Conservation (phyloP, 768 basidiomycete species). For the Phlebiopsis gigantea region DNA sequence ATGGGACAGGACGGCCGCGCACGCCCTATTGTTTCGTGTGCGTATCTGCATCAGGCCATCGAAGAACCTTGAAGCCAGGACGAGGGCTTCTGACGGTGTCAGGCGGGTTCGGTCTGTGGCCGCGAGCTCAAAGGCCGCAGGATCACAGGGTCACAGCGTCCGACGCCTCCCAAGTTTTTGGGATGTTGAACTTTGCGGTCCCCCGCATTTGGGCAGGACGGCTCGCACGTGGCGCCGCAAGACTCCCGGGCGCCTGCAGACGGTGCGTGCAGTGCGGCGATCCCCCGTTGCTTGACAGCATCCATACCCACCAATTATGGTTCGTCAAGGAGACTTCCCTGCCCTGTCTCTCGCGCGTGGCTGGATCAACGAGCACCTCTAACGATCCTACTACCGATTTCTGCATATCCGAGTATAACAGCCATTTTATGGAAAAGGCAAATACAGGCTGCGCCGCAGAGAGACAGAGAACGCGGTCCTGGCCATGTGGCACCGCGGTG, state of each 20-base stretch:
- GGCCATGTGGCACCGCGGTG: not conserved
- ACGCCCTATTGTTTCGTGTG: not conserved
- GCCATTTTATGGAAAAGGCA: not conserved
- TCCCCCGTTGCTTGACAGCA: not conserved
- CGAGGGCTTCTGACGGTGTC: not conserved
- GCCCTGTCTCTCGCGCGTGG: not conserved
- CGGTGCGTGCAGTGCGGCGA: not conserved
- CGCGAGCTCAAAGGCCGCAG: not conserved
- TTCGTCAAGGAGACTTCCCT: not conserved
- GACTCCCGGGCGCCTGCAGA: too few relatives aligned
- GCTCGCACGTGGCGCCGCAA: too few relatives aligned
- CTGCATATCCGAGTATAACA: not conserved
- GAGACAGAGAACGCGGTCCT: not conserved
- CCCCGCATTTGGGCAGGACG: too few relatives aligned
- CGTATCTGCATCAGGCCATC: not conserved
- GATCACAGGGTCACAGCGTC: not conserved
- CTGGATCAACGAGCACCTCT: slow-evolving; percentile 1
- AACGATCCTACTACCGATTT: not conserved
- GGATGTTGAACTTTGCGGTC: not conserved
- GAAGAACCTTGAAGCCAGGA: not conserved
- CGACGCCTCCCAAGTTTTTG: not conserved
- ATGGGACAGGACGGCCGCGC: not conserved
- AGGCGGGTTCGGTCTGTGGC: not conserved
- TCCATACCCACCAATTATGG: not conserved
- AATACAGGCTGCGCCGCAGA: not conserved